phyloP scores from a whole-genome alignment of 768 basidiomycete species.

The Porphyrellus cyaneotinctus region DNA sequence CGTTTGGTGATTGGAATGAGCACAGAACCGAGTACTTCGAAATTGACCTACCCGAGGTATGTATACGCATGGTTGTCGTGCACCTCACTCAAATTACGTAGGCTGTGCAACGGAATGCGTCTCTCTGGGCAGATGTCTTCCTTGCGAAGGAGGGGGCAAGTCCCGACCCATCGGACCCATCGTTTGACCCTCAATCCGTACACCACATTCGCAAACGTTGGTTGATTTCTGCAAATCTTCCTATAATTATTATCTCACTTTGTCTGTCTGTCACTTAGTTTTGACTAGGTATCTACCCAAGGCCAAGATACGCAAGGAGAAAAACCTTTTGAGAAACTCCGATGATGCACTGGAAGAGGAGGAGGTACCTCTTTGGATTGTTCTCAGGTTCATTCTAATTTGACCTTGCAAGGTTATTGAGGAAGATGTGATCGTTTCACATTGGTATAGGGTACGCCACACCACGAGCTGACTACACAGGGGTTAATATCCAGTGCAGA shows the following conservation, averaged over 20 bases:
- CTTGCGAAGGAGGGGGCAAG: constrained; percentile 61
- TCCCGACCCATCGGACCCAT: constrained; percentile 55
- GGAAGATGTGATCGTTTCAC: constrained; percentile 64
- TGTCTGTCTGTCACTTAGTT: constrained; percentile 42
- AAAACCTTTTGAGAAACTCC: constrained; percentile 62
- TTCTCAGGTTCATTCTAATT: constrained; percentile 11
- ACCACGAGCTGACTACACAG: background rate
- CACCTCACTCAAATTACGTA: constrained; percentile 30
- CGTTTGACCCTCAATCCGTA: constrained; percentile 53
- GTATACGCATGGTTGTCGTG: constrained; percentile 13
- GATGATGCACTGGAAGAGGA: constrained; percentile 40
- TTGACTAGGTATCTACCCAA: constrained; percentile 82
- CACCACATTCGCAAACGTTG: constrained; percentile 74
- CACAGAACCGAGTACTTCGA: constrained; percentile 51
- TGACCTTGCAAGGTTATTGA: constrained; percentile 27
- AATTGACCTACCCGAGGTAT: constrained; percentile 68
- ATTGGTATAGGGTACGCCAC: constrained; percentile 70
- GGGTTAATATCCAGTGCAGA: constrained; percentile 40
- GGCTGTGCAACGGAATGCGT: constrained; percentile 74
- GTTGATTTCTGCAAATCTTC: constrained; percentile 23
- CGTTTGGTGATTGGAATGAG: constrained; percentile 73
- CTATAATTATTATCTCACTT: constrained; percentile 1
- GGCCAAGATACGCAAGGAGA: constrained; percentile 70
- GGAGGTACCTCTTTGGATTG: constrained; percentile 39
- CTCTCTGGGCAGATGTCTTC: constrained; percentile 82